Evolutionary conservation across 495 filamentous ascomycete species (phyloP), one percentile per base, ranked within the genome.

Genomic region (Paragyromitra xinjiangensis): DNA sequence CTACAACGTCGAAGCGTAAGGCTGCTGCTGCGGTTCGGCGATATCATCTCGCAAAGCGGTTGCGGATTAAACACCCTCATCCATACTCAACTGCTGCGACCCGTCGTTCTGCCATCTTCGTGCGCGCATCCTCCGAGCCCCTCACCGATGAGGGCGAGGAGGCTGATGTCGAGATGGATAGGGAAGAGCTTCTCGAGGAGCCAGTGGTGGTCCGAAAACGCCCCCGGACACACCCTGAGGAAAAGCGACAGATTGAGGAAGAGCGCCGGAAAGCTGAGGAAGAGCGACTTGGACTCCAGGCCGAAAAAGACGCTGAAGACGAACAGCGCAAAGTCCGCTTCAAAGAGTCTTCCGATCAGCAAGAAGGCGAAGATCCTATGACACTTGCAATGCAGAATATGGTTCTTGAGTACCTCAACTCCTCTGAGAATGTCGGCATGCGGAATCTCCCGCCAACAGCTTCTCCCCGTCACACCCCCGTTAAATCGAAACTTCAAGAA

Each of bases 351-450:
- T 56, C 53, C 9, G 11, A 1, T 9, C 8, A 58, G 50, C 22
- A 56, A 70, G 42, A 77, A 3, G 29, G 2, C 1, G 51, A 65
- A 4, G 64, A 80, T 39, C 58, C 71, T 8, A 73, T 80, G 51
- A 80, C 72, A 6, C 44, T 71, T 8, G 70, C 78, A 9, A 75
- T 82, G 69, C 72, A 82, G 56, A 72, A 67, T 19, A 82, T 82
- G 81, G 74, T 82, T 2, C 73, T 82, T 26, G 81, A 80, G 42
- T 82, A 82, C 53, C 78, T 82, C 37, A 79, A 81, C 22, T 69
- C 74, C 3, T 58, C 71, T 2, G 50, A 58, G 37, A 79, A 82
- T 7, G 56, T 75, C 22, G 81, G 73, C 40, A 75, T 78, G 8
- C 59, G 39, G 40, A 76, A 80, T 34, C 78, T 82, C 11, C 80